phyloP scores from a whole-genome alignment of 192 early-diverging fungal species.

The Rhizophlyctis rosea region DNA sequence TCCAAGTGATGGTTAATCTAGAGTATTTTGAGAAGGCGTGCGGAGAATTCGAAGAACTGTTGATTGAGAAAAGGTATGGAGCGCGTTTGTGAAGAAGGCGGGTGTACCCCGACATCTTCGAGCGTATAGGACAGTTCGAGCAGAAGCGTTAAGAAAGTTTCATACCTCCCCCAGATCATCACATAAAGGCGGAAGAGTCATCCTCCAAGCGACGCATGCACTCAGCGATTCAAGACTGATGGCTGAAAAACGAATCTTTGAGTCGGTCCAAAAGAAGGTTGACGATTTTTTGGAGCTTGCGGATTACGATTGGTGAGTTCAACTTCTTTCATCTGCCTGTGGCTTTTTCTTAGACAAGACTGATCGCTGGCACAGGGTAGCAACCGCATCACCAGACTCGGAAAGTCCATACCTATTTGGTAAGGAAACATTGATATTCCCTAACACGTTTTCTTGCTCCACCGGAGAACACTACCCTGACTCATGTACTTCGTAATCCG shows the following conservation, averaged over 20 bases:
- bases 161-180: constrained; percentile 40
- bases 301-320: constrained; percentile 76
- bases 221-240: constrained; percentile 67
- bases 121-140: too few species aligned
- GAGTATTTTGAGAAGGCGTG: constrained; percentile 71
- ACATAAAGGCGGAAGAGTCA: constrained; percentile 53
- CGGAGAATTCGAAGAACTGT: constrained; percentile 70
- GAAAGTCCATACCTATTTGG: constrained; percentile 73
- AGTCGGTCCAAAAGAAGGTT: constrained; percentile 75
- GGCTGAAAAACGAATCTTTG: constrained; percentile 80
- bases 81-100: background rate
- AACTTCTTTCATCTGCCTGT: background rate
- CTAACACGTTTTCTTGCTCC: background rate
- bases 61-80: constrained; percentile 60
- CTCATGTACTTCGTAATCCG: too few species aligned
- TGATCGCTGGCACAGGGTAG: too few species aligned
- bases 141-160: background rate
- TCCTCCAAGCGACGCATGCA: constrained; percentile 58
- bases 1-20: constrained; percentile 83
- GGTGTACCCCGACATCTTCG: background rate
- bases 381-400: constrained; percentile 40
- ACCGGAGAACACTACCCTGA: too few species aligned
- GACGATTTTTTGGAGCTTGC: constrained; percentile 77
- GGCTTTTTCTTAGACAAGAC: too few species aligned
- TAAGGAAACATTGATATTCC: constrained; percentile 16